A percentile compares a stretch with the other conserved stretches of the same genome.
These are phyloP conservation scores for Cocos nucifera DNA, from an alignment of 176 grass and related monocot species.

Conservation along the genomic window DNA sequence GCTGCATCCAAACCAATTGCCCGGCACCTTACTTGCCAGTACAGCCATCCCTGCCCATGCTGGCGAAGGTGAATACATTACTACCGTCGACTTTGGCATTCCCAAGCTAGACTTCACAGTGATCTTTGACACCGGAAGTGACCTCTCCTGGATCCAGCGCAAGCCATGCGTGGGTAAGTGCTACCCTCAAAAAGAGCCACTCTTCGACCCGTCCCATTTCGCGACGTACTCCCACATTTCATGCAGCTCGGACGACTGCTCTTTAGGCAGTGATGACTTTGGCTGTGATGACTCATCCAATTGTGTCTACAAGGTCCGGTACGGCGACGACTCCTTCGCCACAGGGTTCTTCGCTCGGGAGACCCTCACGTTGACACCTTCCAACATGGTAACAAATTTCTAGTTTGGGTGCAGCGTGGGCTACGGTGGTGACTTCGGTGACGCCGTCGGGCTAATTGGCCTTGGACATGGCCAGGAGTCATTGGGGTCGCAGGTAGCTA, in stretches of 20 bases:
- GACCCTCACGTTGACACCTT: neutral
- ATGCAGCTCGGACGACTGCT: neutral
- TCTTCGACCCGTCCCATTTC: neutral
- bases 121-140: neutral
- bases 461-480: neutral
- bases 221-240: neutral
- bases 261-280: too few relatives aligned
- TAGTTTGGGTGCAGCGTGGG: too few relatives aligned
- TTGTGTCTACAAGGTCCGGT: neutral
- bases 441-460: neutral
- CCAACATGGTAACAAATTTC: neutral
- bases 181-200: slow-evolving; percentile 2
- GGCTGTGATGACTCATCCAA: neutral
- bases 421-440: neutral
- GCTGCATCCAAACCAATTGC: too few relatives aligned
- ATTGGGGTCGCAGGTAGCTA: neutral
- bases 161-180: neutral
- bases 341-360: neutral
- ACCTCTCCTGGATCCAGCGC: slow-evolving; percentile 7
- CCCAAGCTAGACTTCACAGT: neutral
- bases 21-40: neutral
- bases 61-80: neutral
- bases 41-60: neutral
- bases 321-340: neutral
- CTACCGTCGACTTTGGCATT: neutral